Evolutionary conservation across 169 alveolate species (phyloP).

Genomic region (Babesia bigemina): DNA sequence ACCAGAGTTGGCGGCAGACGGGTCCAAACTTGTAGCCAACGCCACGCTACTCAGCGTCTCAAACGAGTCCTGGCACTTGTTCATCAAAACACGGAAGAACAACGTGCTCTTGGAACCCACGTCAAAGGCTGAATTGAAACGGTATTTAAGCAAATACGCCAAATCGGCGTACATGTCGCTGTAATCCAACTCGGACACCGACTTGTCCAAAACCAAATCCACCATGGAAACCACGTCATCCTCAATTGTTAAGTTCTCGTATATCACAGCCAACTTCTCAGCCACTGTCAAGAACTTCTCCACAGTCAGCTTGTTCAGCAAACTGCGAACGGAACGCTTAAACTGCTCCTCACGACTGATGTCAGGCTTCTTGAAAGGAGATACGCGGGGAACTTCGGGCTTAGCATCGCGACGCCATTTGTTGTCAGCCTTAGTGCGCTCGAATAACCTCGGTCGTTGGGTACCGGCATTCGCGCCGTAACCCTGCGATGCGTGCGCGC

Average conservation of each 20-base stretch:
- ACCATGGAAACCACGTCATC: conserved; percentile 81
- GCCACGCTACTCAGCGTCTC: conserved; percentile 38
- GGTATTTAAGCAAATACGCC: conserved; percentile 71
- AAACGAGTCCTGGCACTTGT: conserved; percentile 65
- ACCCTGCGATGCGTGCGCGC: background rate
- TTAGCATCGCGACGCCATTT: conserved; percentile 46
- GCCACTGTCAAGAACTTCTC: conserved; percentile 86
- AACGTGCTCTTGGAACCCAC: conserved; percentile 50
- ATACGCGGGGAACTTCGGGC: conserved; percentile 20
- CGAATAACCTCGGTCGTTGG: conserved; percentile 11
- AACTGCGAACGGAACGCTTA: conserved; percentile 80
- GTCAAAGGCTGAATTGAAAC: conserved; percentile 63
- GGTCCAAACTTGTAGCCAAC: background rate
- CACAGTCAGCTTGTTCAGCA: conserved; percentile 86
- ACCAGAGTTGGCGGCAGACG: background rate
- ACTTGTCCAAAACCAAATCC: conserved; percentile 80
- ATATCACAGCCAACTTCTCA: conserved; percentile 80
- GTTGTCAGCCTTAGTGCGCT: conserved; percentile 25
- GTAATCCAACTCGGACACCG: conserved; percentile 87
- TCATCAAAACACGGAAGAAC: conserved; percentile 49
- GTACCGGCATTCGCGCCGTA: background rate
- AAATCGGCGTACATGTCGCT: conserved; percentile 91
- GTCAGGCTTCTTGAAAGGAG: conserved; percentile 51
- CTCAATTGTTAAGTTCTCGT: conserved; percentile 70
- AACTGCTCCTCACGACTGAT: conserved; percentile 76